phyloP scores from a whole-genome alignment of 2,329 filamentous ascomycete genomes.

The Teratosphaeria nubilosa region DNA sequence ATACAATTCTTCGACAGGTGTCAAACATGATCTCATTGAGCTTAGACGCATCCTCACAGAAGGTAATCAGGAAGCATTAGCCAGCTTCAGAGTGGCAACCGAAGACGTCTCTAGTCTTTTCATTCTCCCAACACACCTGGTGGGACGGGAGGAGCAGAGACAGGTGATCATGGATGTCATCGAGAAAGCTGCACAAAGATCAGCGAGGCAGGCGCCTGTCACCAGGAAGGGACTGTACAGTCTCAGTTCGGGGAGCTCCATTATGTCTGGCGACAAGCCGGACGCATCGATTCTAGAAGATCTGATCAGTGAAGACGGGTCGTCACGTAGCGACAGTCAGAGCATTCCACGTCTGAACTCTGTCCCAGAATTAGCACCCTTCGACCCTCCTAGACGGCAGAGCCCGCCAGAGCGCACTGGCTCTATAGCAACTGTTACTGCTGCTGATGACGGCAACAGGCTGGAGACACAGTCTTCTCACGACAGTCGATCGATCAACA shows the following conservation, averaged over 20 bases:
- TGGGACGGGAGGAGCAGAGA: slow-evolving; percentile 66
- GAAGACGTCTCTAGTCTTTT: slow-evolving; percentile 90
- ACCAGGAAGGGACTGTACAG: slow-evolving; percentile 34
- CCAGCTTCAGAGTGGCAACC: slow-evolving; percentile 65
- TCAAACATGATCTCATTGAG: slow-evolving; percentile 68
- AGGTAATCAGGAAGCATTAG: slow-evolving; percentile 61
- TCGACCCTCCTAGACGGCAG: slow-evolving; percentile 8
- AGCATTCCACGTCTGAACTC: slow-evolving; percentile 33
- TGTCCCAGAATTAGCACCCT: slow-evolving; percentile 20
- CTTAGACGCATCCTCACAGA: slow-evolving; percentile 66
- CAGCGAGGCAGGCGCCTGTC: slow-evolving; percentile 30
- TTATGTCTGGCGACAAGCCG: slow-evolving; percentile 21
- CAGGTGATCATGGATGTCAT: slow-evolving; percentile 63
- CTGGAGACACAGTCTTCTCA: slow-evolving; percentile 10
- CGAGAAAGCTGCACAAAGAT: slow-evolving; percentile 61
- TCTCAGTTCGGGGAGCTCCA: slow-evolving; percentile 37
- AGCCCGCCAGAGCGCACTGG: not conserved
- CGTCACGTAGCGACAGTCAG: slow-evolving; percentile 34
- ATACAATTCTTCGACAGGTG: slow-evolving; percentile 79
- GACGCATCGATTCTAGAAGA: slow-evolving; percentile 29
- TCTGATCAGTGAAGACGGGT: slow-evolving; percentile 16
- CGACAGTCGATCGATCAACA: slow-evolving; percentile 9
- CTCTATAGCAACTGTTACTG: not conserved
- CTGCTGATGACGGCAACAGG: slow-evolving; percentile 4
- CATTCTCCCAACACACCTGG: slow-evolving; percentile 69